Conservation (phyloP, 805 yeast genomes). For the Yamadazyma insecticola region DNA sequence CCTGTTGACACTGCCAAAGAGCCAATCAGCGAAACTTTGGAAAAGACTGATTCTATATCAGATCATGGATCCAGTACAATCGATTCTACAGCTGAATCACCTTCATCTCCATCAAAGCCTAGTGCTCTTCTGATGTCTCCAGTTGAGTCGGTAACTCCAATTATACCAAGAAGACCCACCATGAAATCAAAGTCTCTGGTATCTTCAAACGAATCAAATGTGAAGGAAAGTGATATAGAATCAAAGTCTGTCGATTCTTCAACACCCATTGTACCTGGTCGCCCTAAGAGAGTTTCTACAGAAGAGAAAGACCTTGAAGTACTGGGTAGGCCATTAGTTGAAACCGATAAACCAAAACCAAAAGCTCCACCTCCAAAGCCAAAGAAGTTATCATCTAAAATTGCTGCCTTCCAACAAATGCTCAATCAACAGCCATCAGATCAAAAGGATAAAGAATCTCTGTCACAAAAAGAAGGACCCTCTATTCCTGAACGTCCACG, state of each 20-base stretch:
- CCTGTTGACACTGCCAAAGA: too few species aligned
- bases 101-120: background rate
- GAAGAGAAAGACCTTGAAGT: too few species aligned
- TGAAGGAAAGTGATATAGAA: conserved; percentile 7
- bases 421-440: conserved; percentile 30
- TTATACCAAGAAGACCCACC: conserved; percentile 9
- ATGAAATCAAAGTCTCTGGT: conserved; percentile 1
- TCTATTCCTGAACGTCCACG: conserved; percentile 3
- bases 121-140: background rate
- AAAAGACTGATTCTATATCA: background rate
- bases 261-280: conserved; percentile 6
- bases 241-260: background rate
- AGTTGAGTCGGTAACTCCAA: conserved; percentile 3
- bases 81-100: too few species aligned
- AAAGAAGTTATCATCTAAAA: conserved; percentile 71
- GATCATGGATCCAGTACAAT: too few species aligned
- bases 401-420: conserved; percentile 80
- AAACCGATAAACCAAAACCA: conserved; percentile 1
- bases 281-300: conserved; percentile 4
- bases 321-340: too few species aligned
- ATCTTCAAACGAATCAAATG: conserved; percentile 5
- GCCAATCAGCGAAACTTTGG: background rate
- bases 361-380: conserved; percentile 62
- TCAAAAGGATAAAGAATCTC: conserved; percentile 1
- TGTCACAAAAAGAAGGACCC: conserved; percentile 4